A percentile compares a stretch with the other conserved stretches of the same genome.
Conservation (phyloP, 2,329 filamentous ascomycete genomes). For the Penicillium sumatraense region DNA sequence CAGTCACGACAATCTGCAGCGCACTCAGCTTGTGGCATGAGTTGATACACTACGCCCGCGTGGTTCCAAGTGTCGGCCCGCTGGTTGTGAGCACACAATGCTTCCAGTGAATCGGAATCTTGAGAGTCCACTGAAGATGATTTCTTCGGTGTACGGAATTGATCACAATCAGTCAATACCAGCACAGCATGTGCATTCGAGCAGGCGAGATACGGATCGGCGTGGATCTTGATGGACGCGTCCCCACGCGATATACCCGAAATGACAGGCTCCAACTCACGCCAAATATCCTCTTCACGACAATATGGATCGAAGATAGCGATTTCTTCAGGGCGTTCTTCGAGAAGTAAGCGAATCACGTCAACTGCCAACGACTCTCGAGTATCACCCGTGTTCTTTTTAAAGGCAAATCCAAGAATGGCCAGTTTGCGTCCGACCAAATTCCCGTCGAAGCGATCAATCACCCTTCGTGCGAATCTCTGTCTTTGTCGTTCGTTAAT, state of each 20-base stretch:
- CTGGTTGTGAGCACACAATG: background rate
- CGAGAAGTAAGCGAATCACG: slow-evolving; percentile 67
- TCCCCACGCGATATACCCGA: slow-evolving; percentile 22
- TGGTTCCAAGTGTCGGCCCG: slow-evolving; percentile 22
- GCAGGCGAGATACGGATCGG: slow-evolving; percentile 52
- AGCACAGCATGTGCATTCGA: slow-evolving; percentile 53
- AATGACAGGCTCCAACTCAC: slow-evolving; percentile 39
- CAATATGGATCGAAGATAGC: slow-evolving; percentile 69
- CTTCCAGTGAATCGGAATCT: no score
- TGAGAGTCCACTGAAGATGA: no score
- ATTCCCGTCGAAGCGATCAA: slow-evolving; percentile 70
- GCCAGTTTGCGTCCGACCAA: slow-evolving; percentile 72
- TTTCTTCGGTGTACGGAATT: slow-evolving; percentile 44
- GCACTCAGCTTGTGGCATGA: slow-evolving; percentile 31
- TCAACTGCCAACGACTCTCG: slow-evolving; percentile 72
- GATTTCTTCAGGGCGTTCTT: slow-evolving; percentile 67
- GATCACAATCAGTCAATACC: slow-evolving; percentile 59
- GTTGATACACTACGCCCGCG: slow-evolving; percentile 25
- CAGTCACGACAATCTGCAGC: slow-evolving; percentile 32
- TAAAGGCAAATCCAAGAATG: slow-evolving; percentile 77
- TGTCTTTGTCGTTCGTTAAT: slow-evolving; percentile 78
- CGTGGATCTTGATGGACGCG: slow-evolving; percentile 42
- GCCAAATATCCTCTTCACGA: slow-evolving; percentile 43
- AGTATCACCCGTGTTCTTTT: slow-evolving; percentile 78
- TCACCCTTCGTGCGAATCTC: slow-evolving; percentile 69